phyloP scores from a whole-genome alignment of 805 yeast genomes.

The Lipomyces oligophaga region DNA sequence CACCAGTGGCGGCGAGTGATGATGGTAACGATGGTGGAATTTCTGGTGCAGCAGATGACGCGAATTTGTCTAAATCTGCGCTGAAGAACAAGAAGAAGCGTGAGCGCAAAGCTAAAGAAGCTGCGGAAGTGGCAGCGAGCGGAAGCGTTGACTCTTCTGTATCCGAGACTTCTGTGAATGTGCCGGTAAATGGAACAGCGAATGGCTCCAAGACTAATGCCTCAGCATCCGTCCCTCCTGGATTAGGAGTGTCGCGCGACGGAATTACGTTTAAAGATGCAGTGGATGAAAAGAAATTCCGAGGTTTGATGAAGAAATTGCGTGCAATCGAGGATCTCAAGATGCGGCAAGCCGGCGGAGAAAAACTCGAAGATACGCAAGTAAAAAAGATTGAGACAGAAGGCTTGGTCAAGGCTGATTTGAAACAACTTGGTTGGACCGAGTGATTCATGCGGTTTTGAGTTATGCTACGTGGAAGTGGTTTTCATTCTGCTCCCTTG shows the following conservation, averaged over 20 bases:
- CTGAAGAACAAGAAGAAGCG: conserved; percentile 74
- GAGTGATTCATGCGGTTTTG: too few relatives aligned
- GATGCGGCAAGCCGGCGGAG: conserved; percentile 77
- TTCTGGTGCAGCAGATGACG: conserved; percentile 43
- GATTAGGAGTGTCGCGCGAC: conserved; percentile 5
- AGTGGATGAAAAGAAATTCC: conserved; percentile 86
- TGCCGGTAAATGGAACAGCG: conserved; percentile 27
- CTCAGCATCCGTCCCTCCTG: conserved; percentile 51
- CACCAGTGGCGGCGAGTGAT: conserved; percentile 43
- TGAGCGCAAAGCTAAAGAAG: conserved; percentile 40
- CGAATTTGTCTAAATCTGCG: conserved; percentile 58
- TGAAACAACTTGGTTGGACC: conserved; percentile 70
- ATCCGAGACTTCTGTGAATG: conserved; percentile 18
- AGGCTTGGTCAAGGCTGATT: conserved; percentile 69
- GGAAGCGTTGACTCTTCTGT: conserved; percentile 15
- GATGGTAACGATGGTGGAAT: too few relatives aligned
- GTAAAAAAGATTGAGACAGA: conserved; percentile 84
- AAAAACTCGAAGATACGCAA: conserved; percentile 88
- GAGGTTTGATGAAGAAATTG: conserved; percentile 85
- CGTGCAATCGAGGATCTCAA: conserved; percentile 93
- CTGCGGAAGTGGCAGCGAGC: conserved; percentile 13
- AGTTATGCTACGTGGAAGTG: too few relatives aligned
- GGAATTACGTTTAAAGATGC: conserved; percentile 19
- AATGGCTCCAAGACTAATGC: conserved; percentile 44
- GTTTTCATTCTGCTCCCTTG: not conserved